Base-by-base conservation (phyloP, 345 rosid genomes). In the Brassica nigra region DNA sequence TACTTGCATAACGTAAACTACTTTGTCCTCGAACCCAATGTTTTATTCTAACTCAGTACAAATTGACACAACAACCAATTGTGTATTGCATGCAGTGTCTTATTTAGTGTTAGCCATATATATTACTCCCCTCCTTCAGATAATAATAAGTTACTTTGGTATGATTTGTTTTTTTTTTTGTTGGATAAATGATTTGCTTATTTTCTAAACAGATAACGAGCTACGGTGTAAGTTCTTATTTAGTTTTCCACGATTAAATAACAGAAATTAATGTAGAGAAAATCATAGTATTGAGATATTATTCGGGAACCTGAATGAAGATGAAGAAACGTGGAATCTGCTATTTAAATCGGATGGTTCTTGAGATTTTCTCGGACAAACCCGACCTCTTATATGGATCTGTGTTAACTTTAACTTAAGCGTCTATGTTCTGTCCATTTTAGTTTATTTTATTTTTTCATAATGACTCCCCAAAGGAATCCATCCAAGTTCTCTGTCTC, bases 401-500 rank as follows among this genome's bases (percentile, higher is more conserved):
- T 34, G 7, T 34, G 39, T 34, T 6, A 6, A 34, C 39, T 34
- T 34, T 34, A 34, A 34, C 39, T 6, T 34, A 34, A 6, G 39
- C 39, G 8, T 34, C 39, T 34, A 5, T 34, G 39, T 34, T 34
- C 39, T 34, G 39, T 34, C 39, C 39, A 52, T 52, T 52, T 52
- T 14, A 52, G 57, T 52, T 52, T 52, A 52, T 52, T 52, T 52
- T 52, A 52, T 52, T 52, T 52, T 52, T 18, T 52, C 20, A 18
- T 18, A 52, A 52, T 52, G n/a, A 18, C 57, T 52, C 57, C 57
- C 20, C 57, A 52, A 52, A 52, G 57, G 57, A 52, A 52, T 52
- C 57, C 57, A 52, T 52, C 57, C 57, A 52, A 52, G 57, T 52
- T 52, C 57, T 52, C 57, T n/a, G 57, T 52, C 57, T 52, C 57